These are phyloP conservation scores for Citrullus amarus DNA, from an alignment of 306 rosid species.

Conservation along the genomic window DNA sequence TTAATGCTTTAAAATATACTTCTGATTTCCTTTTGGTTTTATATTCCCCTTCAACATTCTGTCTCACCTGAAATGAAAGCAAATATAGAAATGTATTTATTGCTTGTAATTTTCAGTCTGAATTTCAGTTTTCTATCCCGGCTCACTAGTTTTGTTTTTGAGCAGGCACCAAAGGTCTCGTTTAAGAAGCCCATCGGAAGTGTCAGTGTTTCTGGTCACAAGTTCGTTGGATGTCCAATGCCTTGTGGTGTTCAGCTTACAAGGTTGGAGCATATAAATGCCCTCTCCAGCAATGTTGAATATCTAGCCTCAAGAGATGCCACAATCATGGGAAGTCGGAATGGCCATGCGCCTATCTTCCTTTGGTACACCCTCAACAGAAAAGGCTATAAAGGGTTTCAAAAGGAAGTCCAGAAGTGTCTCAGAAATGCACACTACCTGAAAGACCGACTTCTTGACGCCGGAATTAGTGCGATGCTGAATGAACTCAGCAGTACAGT, in stretches of 20 bases:
- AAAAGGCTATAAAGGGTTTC: conserved; percentile 47
- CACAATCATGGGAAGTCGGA: conserved; percentile 66
- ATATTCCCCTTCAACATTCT: not conserved
- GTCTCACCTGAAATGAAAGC: not conserved
- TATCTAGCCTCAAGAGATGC: conserved; percentile 61
- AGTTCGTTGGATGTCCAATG: conserved; percentile 51
- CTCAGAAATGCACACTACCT: conserved; percentile 51
- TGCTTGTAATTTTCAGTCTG: not conserved
- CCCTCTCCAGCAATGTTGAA: conserved; percentile 43
- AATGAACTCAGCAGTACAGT: conserved; percentile 53
- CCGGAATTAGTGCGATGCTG: conserved; percentile 52
- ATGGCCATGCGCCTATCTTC: conserved; percentile 63
- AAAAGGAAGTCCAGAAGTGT: conserved; percentile 57
- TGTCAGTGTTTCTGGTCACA: conserved; percentile 46
- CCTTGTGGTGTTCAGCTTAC: conserved; percentile 46
- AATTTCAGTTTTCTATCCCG: not conserved
- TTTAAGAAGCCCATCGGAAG: conserved; percentile 47
- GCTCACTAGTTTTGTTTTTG: conserved; percentile 5
- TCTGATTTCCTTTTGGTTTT: not conserved
- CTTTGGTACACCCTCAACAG: conserved; percentile 53
- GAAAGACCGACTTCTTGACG: conserved; percentile 22
- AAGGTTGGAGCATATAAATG: conserved; percentile 40
- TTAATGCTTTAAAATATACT: not conserved
- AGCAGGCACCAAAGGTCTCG: conserved; percentile 45
- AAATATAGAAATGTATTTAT: not conserved